Percentiles rank a stretch among this genome's conserved stretches.
Conservation (phyloP, 305 asterid genomes). For the Fraxinus albicans region DNA sequence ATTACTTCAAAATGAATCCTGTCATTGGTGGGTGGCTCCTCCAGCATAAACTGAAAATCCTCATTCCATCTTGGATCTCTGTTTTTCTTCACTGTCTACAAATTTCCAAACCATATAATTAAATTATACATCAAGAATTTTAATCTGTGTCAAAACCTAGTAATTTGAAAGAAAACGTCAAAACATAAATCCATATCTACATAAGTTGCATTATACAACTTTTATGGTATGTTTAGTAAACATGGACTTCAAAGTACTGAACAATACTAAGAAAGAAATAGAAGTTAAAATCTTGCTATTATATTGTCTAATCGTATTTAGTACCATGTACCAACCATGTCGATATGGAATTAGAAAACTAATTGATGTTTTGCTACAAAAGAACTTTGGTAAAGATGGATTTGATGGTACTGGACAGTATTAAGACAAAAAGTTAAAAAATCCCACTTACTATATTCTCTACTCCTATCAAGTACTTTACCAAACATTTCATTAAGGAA, state of each 20-base stretch:
- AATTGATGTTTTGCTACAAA: not conserved
- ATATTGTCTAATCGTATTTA: not conserved
- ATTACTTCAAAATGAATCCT: constrained; percentile 85
- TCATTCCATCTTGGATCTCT: constrained; percentile 97
- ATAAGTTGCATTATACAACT: not conserved
- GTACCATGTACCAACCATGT: not conserved
- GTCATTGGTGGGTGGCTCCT: constrained; percentile 84
- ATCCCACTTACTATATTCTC: too few species aligned
- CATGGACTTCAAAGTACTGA: not conserved
- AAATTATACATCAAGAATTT: not conserved
- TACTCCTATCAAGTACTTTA: too few species aligned
- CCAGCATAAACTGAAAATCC: constrained; percentile 76
- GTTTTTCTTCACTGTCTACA: constrained; percentile 69
- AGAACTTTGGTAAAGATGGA: not conserved
- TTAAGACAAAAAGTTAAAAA: not conserved
- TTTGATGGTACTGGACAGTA: too few species aligned
- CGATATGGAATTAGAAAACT: not conserved
- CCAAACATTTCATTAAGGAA: too few species aligned
- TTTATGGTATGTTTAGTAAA: not conserved
- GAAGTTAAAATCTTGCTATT: not conserved
- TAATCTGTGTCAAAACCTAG: not conserved
- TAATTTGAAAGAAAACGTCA: not conserved
- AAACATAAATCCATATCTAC: not conserved
- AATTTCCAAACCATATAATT: not conserved
- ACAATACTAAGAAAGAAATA: not conserved